These are phyloP conservation scores for Zasmidium citrigriseum DNA, from an alignment of 2,329 filamentous ascomycete species.

Conservation along the genomic window DNA sequence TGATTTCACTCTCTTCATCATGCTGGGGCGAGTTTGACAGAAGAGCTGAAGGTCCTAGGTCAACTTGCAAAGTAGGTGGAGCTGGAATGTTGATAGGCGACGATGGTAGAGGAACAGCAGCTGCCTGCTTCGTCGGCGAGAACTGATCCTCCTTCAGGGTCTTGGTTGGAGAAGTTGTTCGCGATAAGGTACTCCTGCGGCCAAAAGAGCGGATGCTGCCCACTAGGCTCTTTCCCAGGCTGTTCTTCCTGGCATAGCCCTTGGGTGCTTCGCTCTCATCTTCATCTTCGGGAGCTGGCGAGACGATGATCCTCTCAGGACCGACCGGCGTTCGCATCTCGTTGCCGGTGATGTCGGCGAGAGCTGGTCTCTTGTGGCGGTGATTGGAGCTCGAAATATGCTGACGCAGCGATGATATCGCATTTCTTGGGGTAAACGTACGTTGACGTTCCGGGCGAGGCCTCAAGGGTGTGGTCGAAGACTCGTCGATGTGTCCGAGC, in stretches of 20 bases:
- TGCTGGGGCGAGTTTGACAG: constrained; percentile 10
- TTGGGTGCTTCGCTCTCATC: not conserved
- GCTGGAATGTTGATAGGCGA: constrained; percentile 29
- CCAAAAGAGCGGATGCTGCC: constrained; percentile 27
- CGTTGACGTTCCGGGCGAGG: constrained; percentile 12
- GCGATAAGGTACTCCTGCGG: constrained; percentile 10
- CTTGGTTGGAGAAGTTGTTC: constrained; percentile 11
- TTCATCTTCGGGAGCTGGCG: not conserved
- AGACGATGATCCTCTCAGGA: constrained; percentile 1
- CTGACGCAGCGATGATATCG: constrained; percentile 22
- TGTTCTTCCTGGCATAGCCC: constrained; percentile 19
- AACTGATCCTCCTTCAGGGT: not conserved
- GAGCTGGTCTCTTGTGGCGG: constrained; percentile 10
- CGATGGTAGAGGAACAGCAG: constrained; percentile 24
- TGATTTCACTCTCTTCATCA: constrained; percentile 9
- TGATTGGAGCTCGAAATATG: constrained; percentile 19
- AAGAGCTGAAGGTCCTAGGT: constrained; percentile 24
- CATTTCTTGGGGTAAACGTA: constrained; percentile 20
- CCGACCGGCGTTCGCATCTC: not conserved
- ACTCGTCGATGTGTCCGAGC: not conserved
- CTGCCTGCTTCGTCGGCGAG: constrained; percentile 16
- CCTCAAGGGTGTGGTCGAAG: constrained; percentile 14
- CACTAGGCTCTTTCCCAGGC: constrained; percentile 26
- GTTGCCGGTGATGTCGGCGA: constrained; percentile 13
- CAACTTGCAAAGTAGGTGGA: constrained; percentile 25